These are phyloP conservation scores for Fusarium odoratissimum DNA, from an alignment of 2,329 filamentous ascomycete species.

Conservation along the genomic window DNA sequence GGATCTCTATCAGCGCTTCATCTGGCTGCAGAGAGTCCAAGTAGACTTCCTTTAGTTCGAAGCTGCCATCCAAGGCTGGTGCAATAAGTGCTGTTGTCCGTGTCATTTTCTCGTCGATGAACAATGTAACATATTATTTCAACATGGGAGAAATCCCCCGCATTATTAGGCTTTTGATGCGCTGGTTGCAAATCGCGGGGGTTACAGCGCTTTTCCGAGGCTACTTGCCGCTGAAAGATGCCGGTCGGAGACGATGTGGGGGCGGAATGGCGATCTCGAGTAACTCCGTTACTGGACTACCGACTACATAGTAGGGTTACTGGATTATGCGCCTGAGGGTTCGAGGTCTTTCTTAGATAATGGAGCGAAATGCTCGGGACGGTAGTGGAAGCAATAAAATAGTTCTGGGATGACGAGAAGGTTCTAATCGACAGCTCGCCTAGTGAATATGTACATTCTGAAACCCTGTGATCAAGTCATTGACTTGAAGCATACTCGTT, in stretches of 20 bases:
- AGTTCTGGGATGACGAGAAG: fast-evolving
- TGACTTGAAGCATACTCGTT: slow-evolving; percentile 12
- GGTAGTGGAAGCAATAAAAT: no score
- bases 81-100: slow-evolving; percentile 15
- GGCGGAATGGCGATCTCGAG: background rate
- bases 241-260: slow-evolving; percentile 20
- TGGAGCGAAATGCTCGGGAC: background rate
- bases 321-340: background rate
- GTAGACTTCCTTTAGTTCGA: background rate
- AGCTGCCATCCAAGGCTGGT: background rate
- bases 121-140: background rate
- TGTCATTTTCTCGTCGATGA: background rate
- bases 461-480: slow-evolving; percentile 2
- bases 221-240: slow-evolving; percentile 7
- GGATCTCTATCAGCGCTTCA: slow-evolving; percentile 22
- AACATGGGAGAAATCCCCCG: background rate
- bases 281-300: background rate
- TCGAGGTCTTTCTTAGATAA: no score
- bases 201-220: background rate
- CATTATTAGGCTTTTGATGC: background rate
- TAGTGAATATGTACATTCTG: slow-evolving; percentile 10
- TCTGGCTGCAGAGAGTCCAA: slow-evolving; percentile 4
- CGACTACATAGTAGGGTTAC: background rate
- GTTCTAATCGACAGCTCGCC: background rate
- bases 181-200: background rate